Percentiles rank a stretch among this genome's conserved stretches.
Conservation (phyloP, 306 rosid species). For the Inga leiocalycina region DNA sequence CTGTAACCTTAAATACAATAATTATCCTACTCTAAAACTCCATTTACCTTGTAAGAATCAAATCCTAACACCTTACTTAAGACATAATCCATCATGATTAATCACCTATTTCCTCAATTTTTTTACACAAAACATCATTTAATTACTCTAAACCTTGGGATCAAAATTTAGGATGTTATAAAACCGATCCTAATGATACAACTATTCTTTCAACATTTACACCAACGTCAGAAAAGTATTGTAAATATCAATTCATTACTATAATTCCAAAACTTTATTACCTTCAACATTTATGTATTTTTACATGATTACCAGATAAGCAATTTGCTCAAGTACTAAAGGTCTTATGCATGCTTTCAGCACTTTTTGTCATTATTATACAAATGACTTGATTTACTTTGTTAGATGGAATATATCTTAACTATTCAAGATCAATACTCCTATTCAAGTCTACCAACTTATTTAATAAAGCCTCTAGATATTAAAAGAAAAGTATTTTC, state of each 20-base stretch:
- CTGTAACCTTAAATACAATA: no score
- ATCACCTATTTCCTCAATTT: no score
- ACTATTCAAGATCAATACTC: slow-evolving; percentile 68
- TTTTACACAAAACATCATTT: no score
- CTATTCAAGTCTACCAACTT: slow-evolving; percentile 41
- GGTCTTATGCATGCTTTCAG: slow-evolving; percentile 82
- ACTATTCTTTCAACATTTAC: slow-evolving; percentile 83
- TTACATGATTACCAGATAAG: slow-evolving; percentile 65
- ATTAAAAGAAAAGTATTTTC: background rate
- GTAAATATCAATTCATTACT: background rate
- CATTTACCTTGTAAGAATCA: no score
- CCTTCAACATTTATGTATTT: background rate
- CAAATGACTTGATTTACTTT: slow-evolving; percentile 42
- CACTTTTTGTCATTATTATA: slow-evolving; percentile 51
- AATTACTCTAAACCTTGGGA: no score
- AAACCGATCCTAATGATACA: slow-evolving; percentile 73
- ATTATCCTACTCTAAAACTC: no score
- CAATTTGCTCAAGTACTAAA: slow-evolving; percentile 56
- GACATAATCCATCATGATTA: no score
- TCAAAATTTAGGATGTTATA: no score
- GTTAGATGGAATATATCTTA: slow-evolving; percentile 60
- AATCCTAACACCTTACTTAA: no score
- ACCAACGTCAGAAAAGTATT: slow-evolving; percentile 53
- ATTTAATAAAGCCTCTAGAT: slow-evolving; percentile 53
- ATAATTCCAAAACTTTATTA: background rate